Conservation (phyloP, 139 green algal genomes). For the Astrephomene gubernaculifera region DNA sequence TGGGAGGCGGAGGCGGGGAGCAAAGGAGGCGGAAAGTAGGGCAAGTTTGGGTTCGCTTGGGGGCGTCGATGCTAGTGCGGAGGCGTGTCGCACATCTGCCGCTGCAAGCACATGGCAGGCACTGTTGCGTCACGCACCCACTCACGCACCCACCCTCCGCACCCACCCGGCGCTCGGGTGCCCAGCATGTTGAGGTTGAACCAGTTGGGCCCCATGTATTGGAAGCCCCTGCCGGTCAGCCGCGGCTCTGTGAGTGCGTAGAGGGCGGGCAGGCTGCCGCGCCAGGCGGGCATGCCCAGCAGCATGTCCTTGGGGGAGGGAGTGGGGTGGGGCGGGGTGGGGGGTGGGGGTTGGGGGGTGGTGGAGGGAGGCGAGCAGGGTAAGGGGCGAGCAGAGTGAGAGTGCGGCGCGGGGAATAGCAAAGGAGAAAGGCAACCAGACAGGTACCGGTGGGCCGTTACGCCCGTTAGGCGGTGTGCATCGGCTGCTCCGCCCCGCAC, state of each 20-base stretch:
- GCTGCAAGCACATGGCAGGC: too few species aligned
- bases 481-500: too few species aligned
- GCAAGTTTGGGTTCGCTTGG: too few species aligned
- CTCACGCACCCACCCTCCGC: neutral
- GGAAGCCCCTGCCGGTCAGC: neutral
- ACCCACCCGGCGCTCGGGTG: neutral
- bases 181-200: conserved; percentile 34
- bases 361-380: neutral
- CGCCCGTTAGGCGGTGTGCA: too few species aligned
- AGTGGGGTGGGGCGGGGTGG: neutral
- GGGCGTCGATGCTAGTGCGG: too few species aligned
- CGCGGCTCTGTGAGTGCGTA: conserved; percentile 34
- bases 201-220: conserved; percentile 29
- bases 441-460: neutral
- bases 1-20: neutral
- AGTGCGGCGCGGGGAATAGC: neutral
- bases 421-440: neutral
- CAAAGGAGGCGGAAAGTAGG: too few species aligned
- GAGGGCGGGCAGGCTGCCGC: conserved; percentile 32
- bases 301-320: conserved; percentile 4
- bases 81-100: too few species aligned
- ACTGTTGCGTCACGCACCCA: too few species aligned
- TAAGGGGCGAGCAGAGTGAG: neutral
- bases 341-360: neutral
- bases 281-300: conserved; percentile 40